A percentile compares a stretch with the other conserved stretches of the same genome.
Evolutionary conservation across 192 early-diverging fungal species (phyloP).

Genomic region (Gonapodya sp.): DNA sequence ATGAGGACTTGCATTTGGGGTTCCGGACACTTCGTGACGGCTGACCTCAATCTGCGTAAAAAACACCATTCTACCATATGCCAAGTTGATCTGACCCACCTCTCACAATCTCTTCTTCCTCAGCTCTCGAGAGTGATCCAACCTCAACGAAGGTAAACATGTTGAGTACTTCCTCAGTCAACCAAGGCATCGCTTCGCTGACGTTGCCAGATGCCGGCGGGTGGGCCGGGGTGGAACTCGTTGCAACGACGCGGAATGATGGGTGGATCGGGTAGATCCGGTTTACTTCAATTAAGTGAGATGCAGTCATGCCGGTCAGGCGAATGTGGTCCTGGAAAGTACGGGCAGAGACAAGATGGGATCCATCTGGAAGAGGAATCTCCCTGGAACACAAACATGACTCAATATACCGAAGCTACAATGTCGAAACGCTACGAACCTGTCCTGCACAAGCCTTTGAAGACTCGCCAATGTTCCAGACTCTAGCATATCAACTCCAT

Average conservation of each 20-base stretch:
- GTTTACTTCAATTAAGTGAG: background rate
- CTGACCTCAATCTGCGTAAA: background rate
- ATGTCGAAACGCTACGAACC: no score
- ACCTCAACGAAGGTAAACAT: slow-evolving; percentile 68
- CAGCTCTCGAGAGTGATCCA: slow-evolving; percentile 33
- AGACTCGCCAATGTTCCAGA: slow-evolving; percentile 59
- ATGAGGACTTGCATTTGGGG: slow-evolving; percentile 32
- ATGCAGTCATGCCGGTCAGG: background rate
- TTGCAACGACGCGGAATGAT: slow-evolving; percentile 64
- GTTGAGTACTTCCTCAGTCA: slow-evolving; percentile 56
- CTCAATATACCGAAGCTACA: no score
- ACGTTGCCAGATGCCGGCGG: background rate
- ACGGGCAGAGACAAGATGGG: slow-evolving; percentile 34
- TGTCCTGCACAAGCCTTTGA: slow-evolving; percentile 54
- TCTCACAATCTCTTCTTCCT: slow-evolving; percentile 25
- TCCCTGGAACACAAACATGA: slow-evolving; percentile 32
- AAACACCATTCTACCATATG: background rate
- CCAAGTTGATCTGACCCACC: background rate
- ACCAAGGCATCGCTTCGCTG: slow-evolving; percentile 38
- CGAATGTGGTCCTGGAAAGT: slow-evolving; percentile 16
- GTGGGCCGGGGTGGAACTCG: slow-evolving; percentile 25
- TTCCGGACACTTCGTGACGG: slow-evolving; percentile 9
- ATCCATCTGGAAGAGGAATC: slow-evolving; percentile 57
- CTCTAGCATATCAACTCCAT: slow-evolving; percentile 60
- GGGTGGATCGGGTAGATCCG: slow-evolving; percentile 44